Percentiles rank a stretch among this genome's conserved stretches.
Conservation (phyloP, 1,284 basidiomycete genomes). For the Ceratobasidium sp. region DNA sequence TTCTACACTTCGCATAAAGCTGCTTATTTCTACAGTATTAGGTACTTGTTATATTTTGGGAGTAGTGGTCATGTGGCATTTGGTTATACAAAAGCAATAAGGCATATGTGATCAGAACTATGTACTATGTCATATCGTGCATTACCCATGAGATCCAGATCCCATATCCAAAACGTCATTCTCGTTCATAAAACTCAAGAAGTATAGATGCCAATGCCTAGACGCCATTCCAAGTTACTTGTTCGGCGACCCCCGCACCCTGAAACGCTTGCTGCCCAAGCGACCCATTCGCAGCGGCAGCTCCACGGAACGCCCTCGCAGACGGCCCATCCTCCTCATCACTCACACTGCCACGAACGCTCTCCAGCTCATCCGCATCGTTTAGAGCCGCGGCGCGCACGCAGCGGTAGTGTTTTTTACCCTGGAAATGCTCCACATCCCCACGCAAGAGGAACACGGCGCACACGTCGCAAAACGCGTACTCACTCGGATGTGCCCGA, state of each 20-base stretch:
- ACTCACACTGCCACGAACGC: conserved; percentile 43
- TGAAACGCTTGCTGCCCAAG: conserved; percentile 31
- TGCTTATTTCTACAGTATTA: no score
- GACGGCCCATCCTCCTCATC: conserved; percentile 37
- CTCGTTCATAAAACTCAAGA: neutral
- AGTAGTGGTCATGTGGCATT: no score
- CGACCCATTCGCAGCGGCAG: conserved; percentile 6
- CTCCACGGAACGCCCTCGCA: conserved; percentile 5
- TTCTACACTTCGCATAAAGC: no score
- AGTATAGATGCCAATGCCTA: neutral
- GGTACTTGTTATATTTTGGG: no score
- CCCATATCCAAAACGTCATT: neutral
- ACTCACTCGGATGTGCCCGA: conserved; percentile 38
- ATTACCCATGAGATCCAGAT: neutral
- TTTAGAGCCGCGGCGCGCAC: conserved; percentile 17
- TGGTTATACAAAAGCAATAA: conserved; percentile 12
- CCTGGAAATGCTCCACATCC: conserved; percentile 39
- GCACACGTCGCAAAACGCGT: conserved; percentile 39
- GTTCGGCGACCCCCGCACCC: neutral
- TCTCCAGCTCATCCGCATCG: conserved; percentile 42
- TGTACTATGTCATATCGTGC: conserved; percentile 15
- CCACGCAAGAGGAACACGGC: conserved; percentile 29
- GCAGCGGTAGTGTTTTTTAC: conserved; percentile 36
- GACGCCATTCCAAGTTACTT: neutral
- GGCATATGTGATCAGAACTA: conserved; percentile 10